Evolutionary conservation across 768 basidiomycete genomes (phyloP).

Genomic region (Lactarius hengduanensis): DNA sequence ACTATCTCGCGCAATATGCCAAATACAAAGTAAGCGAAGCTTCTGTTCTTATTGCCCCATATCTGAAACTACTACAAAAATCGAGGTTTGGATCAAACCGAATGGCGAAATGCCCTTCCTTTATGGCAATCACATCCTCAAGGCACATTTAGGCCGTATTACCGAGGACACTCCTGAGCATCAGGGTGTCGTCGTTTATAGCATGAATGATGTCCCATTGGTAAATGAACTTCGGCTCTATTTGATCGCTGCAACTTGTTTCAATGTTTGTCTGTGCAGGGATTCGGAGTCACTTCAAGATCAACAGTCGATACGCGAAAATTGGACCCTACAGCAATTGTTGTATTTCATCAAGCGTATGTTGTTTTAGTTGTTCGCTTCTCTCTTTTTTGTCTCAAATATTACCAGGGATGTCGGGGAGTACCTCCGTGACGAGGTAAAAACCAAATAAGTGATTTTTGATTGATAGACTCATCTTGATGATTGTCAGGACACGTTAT

Average conservation of each 20-base stretch:
- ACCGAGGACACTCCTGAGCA: conserved; percentile 99
- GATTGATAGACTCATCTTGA: conserved; percentile 14
- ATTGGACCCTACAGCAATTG: conserved; percentile 93
- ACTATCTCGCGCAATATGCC: conserved; percentile 92
- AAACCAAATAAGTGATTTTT: conserved; percentile 17
- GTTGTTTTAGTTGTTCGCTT: conserved; percentile 31
- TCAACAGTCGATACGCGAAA: conserved; percentile 96
- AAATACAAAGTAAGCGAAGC: conserved; percentile 81
- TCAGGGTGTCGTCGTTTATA: conserved; percentile 95
- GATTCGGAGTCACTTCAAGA: conserved; percentile 95
- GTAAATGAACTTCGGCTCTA: conserved; percentile 40
- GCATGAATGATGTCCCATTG: conserved; percentile 92
- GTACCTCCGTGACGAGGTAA: conserved; percentile 94
- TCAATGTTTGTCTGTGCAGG: conserved; percentile 47
- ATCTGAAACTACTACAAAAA: neutral
- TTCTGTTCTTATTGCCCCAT: neutral
- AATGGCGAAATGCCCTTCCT: conserved; percentile 99
- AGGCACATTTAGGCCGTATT: conserved; percentile 97
- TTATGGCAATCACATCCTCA: conserved; percentile 97
- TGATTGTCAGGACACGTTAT: conserved; percentile 66
- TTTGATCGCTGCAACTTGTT: conserved; percentile 10
- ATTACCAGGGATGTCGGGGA: conserved; percentile 87
- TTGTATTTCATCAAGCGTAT: conserved; percentile 98
- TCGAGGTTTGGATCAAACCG: conserved; percentile 96
- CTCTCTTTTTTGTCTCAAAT: conserved; percentile 2